phyloP scores from a whole-genome alignment of 192 early-diverging fungal genomes.

The Diversispora eburnea region DNA sequence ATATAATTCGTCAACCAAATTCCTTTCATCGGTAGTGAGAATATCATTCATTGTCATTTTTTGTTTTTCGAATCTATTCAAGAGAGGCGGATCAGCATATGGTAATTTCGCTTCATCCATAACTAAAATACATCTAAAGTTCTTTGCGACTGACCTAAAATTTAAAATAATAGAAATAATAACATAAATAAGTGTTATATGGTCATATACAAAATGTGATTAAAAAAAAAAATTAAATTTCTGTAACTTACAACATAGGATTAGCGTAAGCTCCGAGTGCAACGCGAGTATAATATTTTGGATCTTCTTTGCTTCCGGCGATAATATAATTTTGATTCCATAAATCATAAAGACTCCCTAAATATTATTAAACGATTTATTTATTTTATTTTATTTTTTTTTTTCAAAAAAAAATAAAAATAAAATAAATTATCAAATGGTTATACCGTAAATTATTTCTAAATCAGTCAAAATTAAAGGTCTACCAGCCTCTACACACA shows the following conservation, averaged over 20 bases:
- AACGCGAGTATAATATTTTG: conserved; percentile 25
- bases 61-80: conserved; percentile 32
- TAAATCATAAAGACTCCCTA: conserved; percentile 29
- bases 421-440: background rate
- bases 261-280: conserved; percentile 24
- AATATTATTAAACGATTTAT: too few species aligned
- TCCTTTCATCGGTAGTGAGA: background rate
- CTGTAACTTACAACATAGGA: conserved; percentile 16
- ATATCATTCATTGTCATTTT: conserved; percentile 7
- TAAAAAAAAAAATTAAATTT: too few species aligned
- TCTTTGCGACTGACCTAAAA: conserved; percentile 7
- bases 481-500: conserved; percentile 27
- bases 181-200: background rate
- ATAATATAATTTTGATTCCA: conserved; percentile 32
- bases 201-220: too few species aligned
- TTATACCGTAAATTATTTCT: conserved; percentile 28
- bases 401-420: too few species aligned
- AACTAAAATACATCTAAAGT: conserved; percentile 28
- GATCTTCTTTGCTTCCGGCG: conserved; percentile 21
- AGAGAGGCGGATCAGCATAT: conserved; percentile 22
- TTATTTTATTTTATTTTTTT: too few species aligned
- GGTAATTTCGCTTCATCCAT: conserved; percentile 21
- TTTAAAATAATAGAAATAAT: background rate
- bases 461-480: conserved; percentile 27
- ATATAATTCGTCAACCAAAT: background rate